Conservation (phyloP, 2,329 filamentous ascomycete species). For the Verticillium alfalfae region DNA sequence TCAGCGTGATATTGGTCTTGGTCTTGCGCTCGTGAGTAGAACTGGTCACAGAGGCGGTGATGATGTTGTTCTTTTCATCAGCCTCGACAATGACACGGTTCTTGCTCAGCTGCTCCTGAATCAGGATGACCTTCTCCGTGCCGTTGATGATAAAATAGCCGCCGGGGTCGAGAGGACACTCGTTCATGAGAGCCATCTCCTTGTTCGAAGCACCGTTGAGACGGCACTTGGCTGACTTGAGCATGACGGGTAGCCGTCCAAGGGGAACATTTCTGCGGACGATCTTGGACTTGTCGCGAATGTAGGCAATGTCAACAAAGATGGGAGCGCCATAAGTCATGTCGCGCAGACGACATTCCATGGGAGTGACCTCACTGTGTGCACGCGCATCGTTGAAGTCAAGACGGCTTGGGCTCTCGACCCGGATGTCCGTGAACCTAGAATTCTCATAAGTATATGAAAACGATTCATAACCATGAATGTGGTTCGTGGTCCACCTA, state of each 20-base stretch:
- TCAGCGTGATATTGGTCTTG: conserved; percentile 91
- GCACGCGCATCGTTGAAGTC: conserved; percentile 69
- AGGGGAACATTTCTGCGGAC: conserved; percentile 74
- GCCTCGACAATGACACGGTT: conserved; percentile 97
- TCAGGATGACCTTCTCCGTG: conserved; percentile 96
- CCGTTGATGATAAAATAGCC: conserved; percentile 98
- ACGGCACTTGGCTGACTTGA: conserved; percentile 90
- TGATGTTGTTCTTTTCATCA: conserved; percentile 84
- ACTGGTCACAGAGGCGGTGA: conserved; percentile 94
- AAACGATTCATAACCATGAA: background rate
- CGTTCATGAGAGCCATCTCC: conserved; percentile 87
- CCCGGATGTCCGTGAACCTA: conserved; percentile 78
- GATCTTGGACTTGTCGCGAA: conserved; percentile 71
- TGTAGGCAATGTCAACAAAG: conserved; percentile 85
- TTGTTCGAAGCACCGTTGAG: conserved; percentile 77
- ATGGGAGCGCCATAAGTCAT: conserved; percentile 98
- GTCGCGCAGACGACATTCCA: conserved; percentile 93
- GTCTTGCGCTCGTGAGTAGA: conserved; percentile 97
- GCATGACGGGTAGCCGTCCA: conserved; percentile 92
- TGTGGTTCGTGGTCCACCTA: conserved; percentile 16
- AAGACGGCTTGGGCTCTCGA: conserved; percentile 73
- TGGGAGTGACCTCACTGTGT: conserved; percentile 76
- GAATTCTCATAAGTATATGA: background rate
- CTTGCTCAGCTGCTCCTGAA: conserved; percentile 98
- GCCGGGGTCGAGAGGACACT: conserved; percentile 92